Percentiles rank a stretch among this genome's conserved stretches.
phyloP scores from a whole-genome alignment of 2,329 filamentous ascomycete genomes.

The Ophiocordyceps camponoti-saundersi region DNA sequence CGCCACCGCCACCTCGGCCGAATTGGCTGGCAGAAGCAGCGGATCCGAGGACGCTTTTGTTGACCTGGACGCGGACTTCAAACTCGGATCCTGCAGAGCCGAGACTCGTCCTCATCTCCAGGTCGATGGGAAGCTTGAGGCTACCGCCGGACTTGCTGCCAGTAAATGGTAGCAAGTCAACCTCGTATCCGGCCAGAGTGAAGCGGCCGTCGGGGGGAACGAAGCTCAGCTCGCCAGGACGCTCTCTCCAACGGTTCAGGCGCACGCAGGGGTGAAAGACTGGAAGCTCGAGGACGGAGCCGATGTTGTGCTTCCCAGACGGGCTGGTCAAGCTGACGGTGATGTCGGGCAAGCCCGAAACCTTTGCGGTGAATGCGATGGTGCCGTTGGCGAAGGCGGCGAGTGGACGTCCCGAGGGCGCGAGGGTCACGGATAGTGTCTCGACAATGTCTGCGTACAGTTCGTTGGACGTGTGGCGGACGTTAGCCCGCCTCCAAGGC shows the following conservation, averaged over 20 bases:
- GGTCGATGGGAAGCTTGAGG: slow-evolving; percentile 63
- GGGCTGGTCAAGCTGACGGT: slow-evolving; percentile 63
- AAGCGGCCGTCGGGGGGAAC: slow-evolving; percentile 90
- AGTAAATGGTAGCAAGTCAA: slow-evolving; percentile 66
- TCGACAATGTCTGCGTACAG: slow-evolving; percentile 94
- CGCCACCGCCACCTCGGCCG: slow-evolving; percentile 17
- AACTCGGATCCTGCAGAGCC: slow-evolving; percentile 68
- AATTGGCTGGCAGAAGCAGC: slow-evolving; percentile 20
- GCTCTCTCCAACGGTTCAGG: slow-evolving; percentile 75
- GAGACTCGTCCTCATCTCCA: slow-evolving; percentile 69
- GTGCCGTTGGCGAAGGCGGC: slow-evolving; percentile 80
- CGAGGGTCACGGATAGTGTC: slow-evolving; percentile 70
- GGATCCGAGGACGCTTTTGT: slow-evolving; percentile 38
- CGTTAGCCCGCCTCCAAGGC: slow-evolving; percentile 82
- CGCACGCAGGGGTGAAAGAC: slow-evolving; percentile 95
- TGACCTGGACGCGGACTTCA: slow-evolving; percentile 63
- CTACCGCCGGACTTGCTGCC: slow-evolving; percentile 39
- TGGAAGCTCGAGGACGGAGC: slow-evolving; percentile 63
- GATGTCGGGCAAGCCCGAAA: slow-evolving; percentile 89
- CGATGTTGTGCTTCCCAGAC: slow-evolving; percentile 62
- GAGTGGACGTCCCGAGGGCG: slow-evolving; percentile 75
- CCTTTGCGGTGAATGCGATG: slow-evolving; percentile 87
- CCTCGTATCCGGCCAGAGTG: slow-evolving; percentile 84
- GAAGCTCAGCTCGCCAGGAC: slow-evolving; percentile 84
- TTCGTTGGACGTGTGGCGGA: slow-evolving; percentile 92